Conservation (phyloP, 768 basidiomycete genomes). For the Piloderma croceum region DNA sequence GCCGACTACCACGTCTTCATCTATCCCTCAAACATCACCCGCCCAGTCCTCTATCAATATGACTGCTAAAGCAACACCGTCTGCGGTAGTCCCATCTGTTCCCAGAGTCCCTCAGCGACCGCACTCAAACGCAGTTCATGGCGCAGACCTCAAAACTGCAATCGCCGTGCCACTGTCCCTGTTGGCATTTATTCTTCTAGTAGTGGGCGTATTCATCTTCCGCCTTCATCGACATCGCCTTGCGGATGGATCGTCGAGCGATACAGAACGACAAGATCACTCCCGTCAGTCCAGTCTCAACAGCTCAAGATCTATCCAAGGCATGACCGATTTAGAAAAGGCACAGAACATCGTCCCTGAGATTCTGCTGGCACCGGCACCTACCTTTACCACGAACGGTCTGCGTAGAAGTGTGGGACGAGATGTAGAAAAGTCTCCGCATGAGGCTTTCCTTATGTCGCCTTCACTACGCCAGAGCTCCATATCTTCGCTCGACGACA, state of each 20-base stretch:
- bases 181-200: slow-evolving; percentile 23
- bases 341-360: too few relatives aligned
- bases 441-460: too few relatives aligned
- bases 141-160: too few relatives aligned
- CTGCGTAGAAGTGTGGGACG: too few relatives aligned
- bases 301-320: too few relatives aligned
- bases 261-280: not conserved
- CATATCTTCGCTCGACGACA: too few relatives aligned
- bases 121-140: slow-evolving; percentile 19
- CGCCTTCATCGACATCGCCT: slow-evolving; percentile 23
- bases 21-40: not conserved
- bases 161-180: slow-evolving; percentile 30
- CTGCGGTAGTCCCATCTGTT: slow-evolving; percentile 1
- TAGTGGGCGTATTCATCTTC: slow-evolving; percentile 18
- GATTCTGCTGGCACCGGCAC: too few relatives aligned
- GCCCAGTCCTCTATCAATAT: not conserved
- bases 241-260: slow-evolving; percentile 15
- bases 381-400: too few relatives aligned
- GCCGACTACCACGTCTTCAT: not conserved
- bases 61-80: slow-evolving; percentile 1
- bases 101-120: slow-evolving; percentile 13
- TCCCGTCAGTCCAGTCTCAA: not conserved
- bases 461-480: too few relatives aligned
- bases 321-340: too few relatives aligned
- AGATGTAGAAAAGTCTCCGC: too few relatives aligned